Conservation (phyloP, 2,329 filamentous ascomycete genomes). For the Cryphonectria parasitica region DNA sequence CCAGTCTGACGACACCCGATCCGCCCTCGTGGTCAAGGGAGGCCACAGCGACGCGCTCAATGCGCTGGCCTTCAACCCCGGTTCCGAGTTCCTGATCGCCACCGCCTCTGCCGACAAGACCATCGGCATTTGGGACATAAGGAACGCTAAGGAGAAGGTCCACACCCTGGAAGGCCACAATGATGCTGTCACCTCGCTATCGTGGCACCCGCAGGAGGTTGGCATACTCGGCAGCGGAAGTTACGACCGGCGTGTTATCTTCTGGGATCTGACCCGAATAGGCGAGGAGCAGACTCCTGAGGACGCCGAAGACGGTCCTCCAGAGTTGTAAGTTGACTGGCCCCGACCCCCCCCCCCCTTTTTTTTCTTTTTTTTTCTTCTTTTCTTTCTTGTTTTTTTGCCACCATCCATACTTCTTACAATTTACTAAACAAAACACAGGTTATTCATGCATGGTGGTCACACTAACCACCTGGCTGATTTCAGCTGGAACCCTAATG, state of each 20-base stretch:
- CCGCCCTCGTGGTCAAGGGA: constrained; percentile 69
- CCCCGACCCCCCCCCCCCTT: not conserved
- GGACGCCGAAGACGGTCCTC: constrained; percentile 91
- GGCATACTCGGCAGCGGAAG: constrained; percentile 88
- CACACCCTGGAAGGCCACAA: constrained; percentile 88
- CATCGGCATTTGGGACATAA: constrained; percentile 92
- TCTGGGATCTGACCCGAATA: constrained; percentile 92
- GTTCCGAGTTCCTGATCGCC: constrained; percentile 85
- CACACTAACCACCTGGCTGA: constrained; percentile 97
- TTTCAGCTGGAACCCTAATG: constrained; percentile 97
- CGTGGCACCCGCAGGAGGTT: constrained; percentile 93
- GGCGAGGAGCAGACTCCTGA: constrained; percentile 95
- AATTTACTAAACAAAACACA: constrained; percentile 41
- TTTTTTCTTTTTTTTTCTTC: no score
- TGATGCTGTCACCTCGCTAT: constrained; percentile 86
- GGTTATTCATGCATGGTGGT: constrained; percentile 97
- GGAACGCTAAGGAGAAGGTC: constrained; percentile 86
- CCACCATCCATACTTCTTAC: not conserved
- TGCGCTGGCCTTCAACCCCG: constrained; percentile 91
- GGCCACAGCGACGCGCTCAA: constrained; percentile 95
- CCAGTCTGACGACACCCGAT: constrained; percentile 64
- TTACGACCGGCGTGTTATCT: constrained; percentile 90
- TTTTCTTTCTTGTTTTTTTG: no score
- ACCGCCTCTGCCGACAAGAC: constrained; percentile 96
- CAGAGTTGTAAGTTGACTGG: constrained; percentile 74